A percentile compares a stretch with the other conserved stretches of the same genome.
Conservation (phyloP, 75 land plant genomes). For the Cryptomeria japonica region DNA sequence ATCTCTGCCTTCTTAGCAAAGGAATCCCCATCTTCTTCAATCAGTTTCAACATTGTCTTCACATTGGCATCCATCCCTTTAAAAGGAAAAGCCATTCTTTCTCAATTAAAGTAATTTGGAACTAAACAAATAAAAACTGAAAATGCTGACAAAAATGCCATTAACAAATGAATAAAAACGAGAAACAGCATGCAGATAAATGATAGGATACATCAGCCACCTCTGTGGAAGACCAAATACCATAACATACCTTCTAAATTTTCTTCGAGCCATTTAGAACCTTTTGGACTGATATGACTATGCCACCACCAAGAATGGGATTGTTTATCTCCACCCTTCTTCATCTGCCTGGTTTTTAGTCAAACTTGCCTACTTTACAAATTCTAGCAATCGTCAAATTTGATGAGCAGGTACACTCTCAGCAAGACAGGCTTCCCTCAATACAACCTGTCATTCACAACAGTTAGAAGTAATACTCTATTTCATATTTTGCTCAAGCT, state of each 20-base stretch:
- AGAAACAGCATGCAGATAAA: background rate
- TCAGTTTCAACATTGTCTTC: conserved; percentile 65
- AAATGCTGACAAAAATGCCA: background rate
- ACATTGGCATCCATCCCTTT: conserved; percentile 72
- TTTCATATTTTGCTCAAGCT: background rate
- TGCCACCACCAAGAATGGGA: conserved; percentile 96
- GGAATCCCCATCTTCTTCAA: conserved; percentile 85
- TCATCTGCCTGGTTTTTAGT: background rate
- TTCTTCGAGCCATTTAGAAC: conserved; percentile 78
- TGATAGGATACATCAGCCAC: background rate
- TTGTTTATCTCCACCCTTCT: background rate
- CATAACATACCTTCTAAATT: conserved; percentile 58
- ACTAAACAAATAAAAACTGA: background rate
- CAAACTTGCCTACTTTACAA: background rate
- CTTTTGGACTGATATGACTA: conserved; percentile 77
- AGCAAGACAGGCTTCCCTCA: background rate
- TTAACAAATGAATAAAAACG: background rate
- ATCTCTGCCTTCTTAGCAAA: conserved; percentile 86
- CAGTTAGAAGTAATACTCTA: background rate
- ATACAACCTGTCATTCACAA: background rate
- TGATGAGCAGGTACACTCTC: background rate
- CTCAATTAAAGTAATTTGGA: background rate
- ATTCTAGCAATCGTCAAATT: background rate
- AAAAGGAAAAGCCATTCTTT: conserved; percentile 7
- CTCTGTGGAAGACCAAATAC: background rate